These are phyloP conservation scores for Sphagnum contortum DNA, from an alignment of 225 moss, liverwort and hornwort genomes.

Conservation along the genomic window DNA sequence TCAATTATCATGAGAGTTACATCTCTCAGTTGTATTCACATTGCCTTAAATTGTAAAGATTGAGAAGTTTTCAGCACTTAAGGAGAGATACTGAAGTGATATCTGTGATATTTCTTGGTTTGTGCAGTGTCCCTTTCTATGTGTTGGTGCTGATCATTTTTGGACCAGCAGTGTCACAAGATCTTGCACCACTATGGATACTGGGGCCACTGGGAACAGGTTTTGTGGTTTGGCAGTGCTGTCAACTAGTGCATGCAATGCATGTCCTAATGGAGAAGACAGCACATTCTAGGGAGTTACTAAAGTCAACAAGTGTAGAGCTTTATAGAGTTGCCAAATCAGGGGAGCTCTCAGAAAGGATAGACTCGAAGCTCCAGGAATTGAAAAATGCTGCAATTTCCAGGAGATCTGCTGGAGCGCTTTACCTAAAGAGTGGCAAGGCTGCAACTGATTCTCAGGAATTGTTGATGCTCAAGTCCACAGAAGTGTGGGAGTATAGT, in stretches of 20 bases:
- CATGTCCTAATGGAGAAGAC: conserved; percentile 26
- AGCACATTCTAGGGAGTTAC: conserved; percentile 33
- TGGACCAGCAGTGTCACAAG: conserved; percentile 54
- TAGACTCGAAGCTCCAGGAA: conserved; percentile 16
- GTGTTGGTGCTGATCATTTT: conserved; percentile 49
- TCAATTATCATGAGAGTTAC: no score
- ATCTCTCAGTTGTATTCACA: no score
- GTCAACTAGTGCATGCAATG: conserved; percentile 29
- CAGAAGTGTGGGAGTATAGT: conserved; percentile 20
- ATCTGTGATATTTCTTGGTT: neutral
- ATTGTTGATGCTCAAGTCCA: conserved; percentile 12
- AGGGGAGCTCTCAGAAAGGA: conserved; percentile 50
- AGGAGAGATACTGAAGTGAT: no score
- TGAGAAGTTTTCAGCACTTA: neutral
- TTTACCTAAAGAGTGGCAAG: conserved; percentile 27
- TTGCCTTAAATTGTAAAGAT: neutral
- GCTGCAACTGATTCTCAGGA: conserved; percentile 26
- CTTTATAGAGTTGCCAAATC: conserved; percentile 62
- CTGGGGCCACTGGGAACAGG: conserved; percentile 69
- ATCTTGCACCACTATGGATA: conserved; percentile 80
- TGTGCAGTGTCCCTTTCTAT: conserved; percentile 62
- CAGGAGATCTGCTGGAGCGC: conserved; percentile 12
- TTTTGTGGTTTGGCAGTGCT: conserved; percentile 53
- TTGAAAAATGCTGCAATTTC: conserved; percentile 6
- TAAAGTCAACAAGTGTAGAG: conserved; percentile 24